phyloP scores from a whole-genome alignment of 2,329 filamentous ascomycete genomes.

The Biscogniauxia mediterranea region DNA sequence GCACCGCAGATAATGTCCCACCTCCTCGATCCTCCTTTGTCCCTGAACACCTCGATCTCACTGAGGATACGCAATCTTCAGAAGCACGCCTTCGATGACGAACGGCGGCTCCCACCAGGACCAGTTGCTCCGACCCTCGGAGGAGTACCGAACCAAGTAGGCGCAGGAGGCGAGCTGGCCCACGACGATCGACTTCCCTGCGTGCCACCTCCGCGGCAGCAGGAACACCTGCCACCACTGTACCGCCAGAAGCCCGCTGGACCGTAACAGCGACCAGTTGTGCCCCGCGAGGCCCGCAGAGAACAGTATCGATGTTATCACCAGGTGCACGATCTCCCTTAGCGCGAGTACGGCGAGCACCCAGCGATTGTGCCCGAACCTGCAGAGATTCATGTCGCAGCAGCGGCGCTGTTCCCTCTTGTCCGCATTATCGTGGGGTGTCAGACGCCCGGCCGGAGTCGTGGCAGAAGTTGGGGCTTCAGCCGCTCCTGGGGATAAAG shows the following conservation, averaged over 20 bases:
- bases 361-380: slow-evolving; percentile 14
- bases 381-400: slow-evolving; percentile 15
- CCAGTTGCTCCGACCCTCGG: slow-evolving; percentile 13
- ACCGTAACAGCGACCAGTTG: slow-evolving; percentile 14
- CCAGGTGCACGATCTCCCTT: slow-evolving; percentile 9
- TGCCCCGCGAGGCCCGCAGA: slow-evolving; percentile 15
- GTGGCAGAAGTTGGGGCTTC: not conserved
- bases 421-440: not conserved
- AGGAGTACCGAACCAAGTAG: slow-evolving; percentile 21
- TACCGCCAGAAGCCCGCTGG: slow-evolving; percentile 13
- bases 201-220: slow-evolving; percentile 15
- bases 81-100: slow-evolving; percentile 13
- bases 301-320: slow-evolving; percentile 3
- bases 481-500: too few species aligned
- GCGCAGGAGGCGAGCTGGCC: slow-evolving; percentile 15
- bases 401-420: not conserved
- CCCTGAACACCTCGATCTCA: not conserved
- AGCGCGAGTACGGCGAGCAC: slow-evolving; percentile 13
- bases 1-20: too few species aligned
- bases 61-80: slow-evolving; percentile 22
- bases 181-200: slow-evolving; percentile 13
- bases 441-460: not conserved
- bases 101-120: slow-evolving; percentile 19
- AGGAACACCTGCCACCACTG: slow-evolving; percentile 25
- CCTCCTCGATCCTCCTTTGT: too few species aligned